A percentile compares a stretch with the other conserved stretches of the same genome.
Conservation (phyloP, 2,329 filamentous ascomycete genomes). For the Fusarium fracticaudum region DNA sequence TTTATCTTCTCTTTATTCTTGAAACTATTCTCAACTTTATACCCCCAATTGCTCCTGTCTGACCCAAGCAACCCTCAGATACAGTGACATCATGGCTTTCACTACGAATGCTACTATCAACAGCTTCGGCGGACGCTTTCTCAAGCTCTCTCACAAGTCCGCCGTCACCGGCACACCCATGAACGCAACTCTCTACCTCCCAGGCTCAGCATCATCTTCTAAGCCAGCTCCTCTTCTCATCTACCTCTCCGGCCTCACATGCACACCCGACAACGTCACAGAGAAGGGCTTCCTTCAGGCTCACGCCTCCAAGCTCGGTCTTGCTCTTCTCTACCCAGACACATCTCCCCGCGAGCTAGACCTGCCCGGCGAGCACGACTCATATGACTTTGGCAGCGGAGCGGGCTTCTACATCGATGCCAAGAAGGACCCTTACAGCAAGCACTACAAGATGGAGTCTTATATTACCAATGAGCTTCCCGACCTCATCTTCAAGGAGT, state of each 20-base stretch:
- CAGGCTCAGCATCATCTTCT: slow-evolving; percentile 69
- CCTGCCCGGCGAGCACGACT: slow-evolving; percentile 85
- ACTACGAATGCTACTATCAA: slow-evolving; percentile 89
- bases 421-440: slow-evolving; percentile 75
- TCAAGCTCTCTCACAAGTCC: slow-evolving; percentile 91
- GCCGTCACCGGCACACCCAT: slow-evolving; percentile 84
- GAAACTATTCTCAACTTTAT: not conserved
- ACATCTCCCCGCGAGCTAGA: slow-evolving; percentile 88
- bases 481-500: slow-evolving; percentile 74
- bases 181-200: slow-evolving; percentile 92
- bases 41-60: slow-evolving; percentile 3
- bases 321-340: slow-evolving; percentile 95
- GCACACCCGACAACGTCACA: slow-evolving; percentile 86
- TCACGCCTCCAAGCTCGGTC: slow-evolving; percentile 78
- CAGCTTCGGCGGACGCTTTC: slow-evolving; percentile 91
- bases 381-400: slow-evolving; percentile 90
- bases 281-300: slow-evolving; percentile 93
- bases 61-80: not conserved
- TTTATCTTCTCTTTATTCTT: not conserved
- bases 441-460: slow-evolving; percentile 92
- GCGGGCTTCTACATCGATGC: slow-evolving; percentile 97
- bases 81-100: slow-evolving; percentile 74
- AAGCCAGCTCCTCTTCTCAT: slow-evolving; percentile 80
- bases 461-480: slow-evolving; percentile 95
- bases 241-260: slow-evolving; percentile 94